A percentile compares a stretch with the other conserved stretches of the same genome.
phyloP scores from a whole-genome alignment of 768 basidiomycete genomes.

The Imleria badia region DNA sequence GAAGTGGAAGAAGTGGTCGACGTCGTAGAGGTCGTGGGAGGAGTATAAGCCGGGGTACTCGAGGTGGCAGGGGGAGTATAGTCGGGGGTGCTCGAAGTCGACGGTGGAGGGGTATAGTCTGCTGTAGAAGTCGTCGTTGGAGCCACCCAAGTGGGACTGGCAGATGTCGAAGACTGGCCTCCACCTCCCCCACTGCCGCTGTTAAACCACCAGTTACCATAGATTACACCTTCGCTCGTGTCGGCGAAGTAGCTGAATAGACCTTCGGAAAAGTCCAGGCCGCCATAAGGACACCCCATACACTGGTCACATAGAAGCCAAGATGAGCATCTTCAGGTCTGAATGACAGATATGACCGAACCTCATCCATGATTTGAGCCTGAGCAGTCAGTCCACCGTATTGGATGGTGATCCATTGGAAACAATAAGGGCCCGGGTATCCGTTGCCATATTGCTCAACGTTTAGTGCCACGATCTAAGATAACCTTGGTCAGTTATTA shows the following conservation, averaged over 20 bases:
- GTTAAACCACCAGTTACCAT: slow-evolving; percentile 59
- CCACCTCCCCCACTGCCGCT: slow-evolving; percentile 35
- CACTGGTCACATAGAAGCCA: slow-evolving; percentile 41
- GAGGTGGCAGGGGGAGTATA: slow-evolving; percentile 23
- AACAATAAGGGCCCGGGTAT: slow-evolving; percentile 68
- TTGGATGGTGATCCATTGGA: slow-evolving; percentile 57
- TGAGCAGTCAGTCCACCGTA: slow-evolving; percentile 57
- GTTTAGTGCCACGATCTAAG: slow-evolving; percentile 56
- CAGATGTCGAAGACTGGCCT: slow-evolving; percentile 8
- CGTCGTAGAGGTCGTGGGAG: slow-evolving; percentile 29
- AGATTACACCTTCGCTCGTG: slow-evolving; percentile 51
- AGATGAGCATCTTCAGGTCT: neutral
- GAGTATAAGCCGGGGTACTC: slow-evolving; percentile 17
- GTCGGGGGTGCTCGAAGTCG: slow-evolving; percentile 15
- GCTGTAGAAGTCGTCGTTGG: slow-evolving; percentile 25
- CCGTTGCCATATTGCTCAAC: slow-evolving; percentile 52
- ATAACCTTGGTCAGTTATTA: neutral
- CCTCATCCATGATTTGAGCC: slow-evolving; percentile 66
- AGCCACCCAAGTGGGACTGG: slow-evolving; percentile 19
- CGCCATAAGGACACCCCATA: slow-evolving; percentile 61
- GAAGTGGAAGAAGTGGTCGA: slow-evolving; percentile 17
- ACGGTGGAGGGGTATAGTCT: slow-evolving; percentile 16
- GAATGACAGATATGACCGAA: slow-evolving; percentile 22
- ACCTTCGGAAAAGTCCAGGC: slow-evolving; percentile 66
- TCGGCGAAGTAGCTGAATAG: slow-evolving; percentile 64